Evolutionary conservation across 768 basidiomycete species (phyloP), one percentile per base, ranked within the genome.

Genomic region (Leccinum subgranulosum): DNA sequence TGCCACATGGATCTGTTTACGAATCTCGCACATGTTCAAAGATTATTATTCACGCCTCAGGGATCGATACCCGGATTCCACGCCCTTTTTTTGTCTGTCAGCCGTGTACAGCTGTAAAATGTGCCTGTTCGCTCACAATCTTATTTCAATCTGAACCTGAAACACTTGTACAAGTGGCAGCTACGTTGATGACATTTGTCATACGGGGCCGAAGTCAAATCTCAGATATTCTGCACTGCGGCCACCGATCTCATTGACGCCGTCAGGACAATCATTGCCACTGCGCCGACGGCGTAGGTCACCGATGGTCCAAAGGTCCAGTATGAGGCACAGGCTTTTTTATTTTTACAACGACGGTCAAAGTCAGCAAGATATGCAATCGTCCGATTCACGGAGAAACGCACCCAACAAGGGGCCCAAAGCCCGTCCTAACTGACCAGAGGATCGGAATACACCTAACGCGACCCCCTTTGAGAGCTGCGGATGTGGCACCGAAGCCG

Each of bases 351-450:
- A 59, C 28, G 39, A 50, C 50, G 3, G 31, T 19, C 47, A 33
- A 63, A 55, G 10, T 66, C 52, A 69, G 57, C 56, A 49, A 43
- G 52, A 45, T 49, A 47, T 12, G 14, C 31, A 1, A 31, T 14
- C 19, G 28, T 49, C 21, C 43, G 14, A 59, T 14, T 47, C 31
- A 57, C 21, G 34, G 31, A 66, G 49, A 55, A 34, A 66, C 85
- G 51, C 73, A 85, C 93, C 93, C n/a, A 95, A 76, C 5, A 98
- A 71, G 5, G 96, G 96, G 0, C 96, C 96, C 36, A 97, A 77
- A 4, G 96, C 95, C 56, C 96, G 83, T 4, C 96, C 96, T 41
- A 98, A 81, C 70, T 98, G 96, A 19, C 96, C 96, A n/a, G 89
- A 84, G 7, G 92, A 94, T 53, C 95, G 84, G 75, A 96, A 97